Evolutionary conservation across 202 grass and related monocot species (phyloP), one percentile per base, ranked within the genome.

Genomic region (Panicum hallii): DNA sequence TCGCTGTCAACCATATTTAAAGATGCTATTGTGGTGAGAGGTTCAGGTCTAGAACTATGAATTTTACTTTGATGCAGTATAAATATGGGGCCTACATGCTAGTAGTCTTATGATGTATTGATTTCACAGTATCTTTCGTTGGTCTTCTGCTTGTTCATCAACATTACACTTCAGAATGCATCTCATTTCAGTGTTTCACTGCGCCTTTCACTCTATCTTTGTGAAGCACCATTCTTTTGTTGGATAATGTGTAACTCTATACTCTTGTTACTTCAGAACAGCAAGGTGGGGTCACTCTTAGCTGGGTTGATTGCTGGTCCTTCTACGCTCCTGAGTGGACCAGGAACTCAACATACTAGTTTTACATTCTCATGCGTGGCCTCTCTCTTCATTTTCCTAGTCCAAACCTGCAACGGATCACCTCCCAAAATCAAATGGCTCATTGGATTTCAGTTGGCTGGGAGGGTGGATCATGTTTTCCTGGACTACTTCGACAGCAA

Each of bases 361-460:
- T 90, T 99, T 99, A 99, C 86, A 96, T 94, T 86, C 93, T 99
- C 54, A 95, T 99, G 84, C 89, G 96, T 68, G 89, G 26, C 26
- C 26, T 26, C 26, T 26, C 26, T 26, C 26, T 26, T 26, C 26
- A 26, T 26, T 26, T 26, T 26, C 26, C 26, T 26, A 26, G 26
- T 26, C 26, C 26, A 26, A 26, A 26, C 1, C 26, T 1, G 26
- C 26, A 26, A 26, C 26, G 26, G 26, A 1, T 26, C 26, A 26
- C 26, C 26, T 26, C 26, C 26, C 26, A 26, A 26, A 26, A 26
- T 26, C 26, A 26, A 26, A 26, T 26, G 26, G 26, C 26, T 26
- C 26, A 26, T 26, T 26, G 26, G 26, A 26, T 26, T 26, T 26
- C 26, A 26, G 26, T 26, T 26, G 26, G 26, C 26, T 26, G 1